Evolutionary conservation across 345 rosid genomes (phyloP).

Genomic region (Viola odorata): DNA sequence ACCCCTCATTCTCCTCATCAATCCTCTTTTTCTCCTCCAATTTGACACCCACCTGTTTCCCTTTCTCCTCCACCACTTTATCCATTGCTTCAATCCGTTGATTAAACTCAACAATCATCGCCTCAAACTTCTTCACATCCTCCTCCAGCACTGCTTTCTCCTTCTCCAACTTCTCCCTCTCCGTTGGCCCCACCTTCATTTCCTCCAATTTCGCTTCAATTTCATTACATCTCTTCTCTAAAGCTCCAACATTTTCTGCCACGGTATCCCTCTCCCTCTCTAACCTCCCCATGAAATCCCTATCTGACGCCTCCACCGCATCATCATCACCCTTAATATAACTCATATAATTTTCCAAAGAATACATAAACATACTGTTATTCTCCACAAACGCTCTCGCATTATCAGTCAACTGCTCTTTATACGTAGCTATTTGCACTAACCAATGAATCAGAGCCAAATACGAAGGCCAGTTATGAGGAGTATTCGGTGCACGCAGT

Average conservation of each 20-base stretch:
- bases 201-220: slow-evolving; percentile 43
- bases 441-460: slow-evolving; percentile 73
- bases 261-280: slow-evolving; percentile 44
- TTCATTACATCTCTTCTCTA: slow-evolving; percentile 33
- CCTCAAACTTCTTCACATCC: slow-evolving; percentile 62
- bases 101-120: slow-evolving; percentile 42
- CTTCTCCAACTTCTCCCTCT: slow-evolving; percentile 51
- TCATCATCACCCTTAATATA: slow-evolving; percentile 65
- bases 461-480: slow-evolving; percentile 81
- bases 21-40: slow-evolving; percentile 53
- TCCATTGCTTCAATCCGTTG: slow-evolving; percentile 36
- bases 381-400: slow-evolving; percentile 27
- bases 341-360: slow-evolving; percentile 43
- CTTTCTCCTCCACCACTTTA: slow-evolving; percentile 55
- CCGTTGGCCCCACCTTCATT: slow-evolving; percentile 47
- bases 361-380: slow-evolving; percentile 40
- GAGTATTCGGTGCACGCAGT: slow-evolving; percentile 77
- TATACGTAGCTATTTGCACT: slow-evolving; percentile 53
- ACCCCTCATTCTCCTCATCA: slow-evolving; percentile 61
- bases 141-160: slow-evolving; percentile 53
- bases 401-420: slow-evolving; percentile 28
- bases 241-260: slow-evolving; percentile 28
- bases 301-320: slow-evolving; percentile 45
- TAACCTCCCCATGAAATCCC: slow-evolving; percentile 48
- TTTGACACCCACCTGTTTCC: slow-evolving; percentile 44